Evolutionary conservation across 257 asterid genomes (phyloP), one percentile per base, ranked within the genome.

Genomic region (Henckelia pumila): DNA sequence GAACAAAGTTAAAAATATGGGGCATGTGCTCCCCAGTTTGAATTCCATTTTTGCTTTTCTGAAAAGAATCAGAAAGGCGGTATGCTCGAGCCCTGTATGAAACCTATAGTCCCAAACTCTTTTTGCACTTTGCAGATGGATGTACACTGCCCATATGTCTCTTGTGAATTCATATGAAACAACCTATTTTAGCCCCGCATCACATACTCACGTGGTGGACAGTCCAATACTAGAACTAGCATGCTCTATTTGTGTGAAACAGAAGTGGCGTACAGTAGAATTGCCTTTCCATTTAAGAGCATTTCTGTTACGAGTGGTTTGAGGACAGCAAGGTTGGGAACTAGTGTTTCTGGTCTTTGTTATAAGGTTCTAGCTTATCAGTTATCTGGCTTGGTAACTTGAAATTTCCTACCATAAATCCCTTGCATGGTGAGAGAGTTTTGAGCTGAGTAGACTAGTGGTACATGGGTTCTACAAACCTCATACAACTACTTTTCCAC

Each of bases 171-270:
- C 24, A 49, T 33, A 6, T 56, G 6, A 64, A 14, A 8, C 6
- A 70, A 55, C 67, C 33, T 16, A 44, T 7, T 44, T 44, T 14
- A 44, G 52, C 73, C 75, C 68, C 63, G 29, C 50, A 55, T 64
- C 70, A 58, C 32, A 20, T 63, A 53, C 70, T 59, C 28, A 16
- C 53, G 57, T 63, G 58, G 53, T 7, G 69, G 60, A 30, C 35
- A 17, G 24, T 60, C 61, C 44, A 62, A 37, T 21, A 30, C 50
- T 47, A 40, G 61, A 30, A 19, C n/a, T 58, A 17, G 25, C 5
- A 64, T 6, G 14, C 25, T 29, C 20, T 44, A 16, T 16, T 16
- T 14, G 53, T 14, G 19, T 44, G 49, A 44, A 3, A 14, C 20
- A 5, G 16, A 44, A 4, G 5, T 44, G 20, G 4, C 20, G 7